A percentile compares a stretch with the other conserved stretches of the same genome.
Conservation (phyloP, 2,329 filamentous ascomycete genomes). For the Calonectria honghensis region DNA sequence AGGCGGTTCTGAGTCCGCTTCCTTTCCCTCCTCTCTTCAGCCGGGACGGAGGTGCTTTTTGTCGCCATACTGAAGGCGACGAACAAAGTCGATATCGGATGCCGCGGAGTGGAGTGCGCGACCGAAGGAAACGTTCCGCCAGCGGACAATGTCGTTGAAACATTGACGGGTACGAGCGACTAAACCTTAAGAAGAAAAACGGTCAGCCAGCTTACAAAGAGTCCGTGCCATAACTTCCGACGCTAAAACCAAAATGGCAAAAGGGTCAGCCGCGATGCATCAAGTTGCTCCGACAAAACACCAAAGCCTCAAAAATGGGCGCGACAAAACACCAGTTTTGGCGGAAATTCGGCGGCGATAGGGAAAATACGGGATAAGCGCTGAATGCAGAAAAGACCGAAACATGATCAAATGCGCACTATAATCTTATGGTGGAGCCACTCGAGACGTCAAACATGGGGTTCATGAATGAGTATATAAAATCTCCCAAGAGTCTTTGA, state of each 20-base stretch:
- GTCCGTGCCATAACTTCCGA: constrained; percentile 3
- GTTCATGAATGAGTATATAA: background rate
- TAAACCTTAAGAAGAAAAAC: constrained; percentile 31
- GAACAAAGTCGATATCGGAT: background rate
- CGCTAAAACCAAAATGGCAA: constrained; percentile 42
- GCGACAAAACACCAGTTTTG: background rate
- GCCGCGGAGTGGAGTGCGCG: background rate
- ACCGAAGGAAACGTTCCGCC: background rate
- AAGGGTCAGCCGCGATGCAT: constrained; percentile 41
- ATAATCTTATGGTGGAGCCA: background rate
- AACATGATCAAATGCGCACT: background rate
- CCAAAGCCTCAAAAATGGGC: background rate
- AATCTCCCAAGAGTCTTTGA: background rate
- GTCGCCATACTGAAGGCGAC: background rate
- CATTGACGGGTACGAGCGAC: background rate
- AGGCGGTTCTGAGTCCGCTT: constrained; percentile 43
- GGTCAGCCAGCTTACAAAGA: constrained; percentile 42
- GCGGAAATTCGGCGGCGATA: background rate
- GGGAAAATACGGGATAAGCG: background rate
- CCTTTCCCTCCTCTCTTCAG: constrained; percentile 32
- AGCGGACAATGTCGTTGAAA: background rate
- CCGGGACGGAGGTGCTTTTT: background rate
- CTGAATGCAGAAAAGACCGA: background rate
- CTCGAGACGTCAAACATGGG: background rate
- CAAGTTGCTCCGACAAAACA: background rate